A percentile compares a stretch with the other conserved stretches of the same genome.
Evolutionary conservation across 805 yeast species (phyloP).

Genomic region (Myxozyma udenii): DNA sequence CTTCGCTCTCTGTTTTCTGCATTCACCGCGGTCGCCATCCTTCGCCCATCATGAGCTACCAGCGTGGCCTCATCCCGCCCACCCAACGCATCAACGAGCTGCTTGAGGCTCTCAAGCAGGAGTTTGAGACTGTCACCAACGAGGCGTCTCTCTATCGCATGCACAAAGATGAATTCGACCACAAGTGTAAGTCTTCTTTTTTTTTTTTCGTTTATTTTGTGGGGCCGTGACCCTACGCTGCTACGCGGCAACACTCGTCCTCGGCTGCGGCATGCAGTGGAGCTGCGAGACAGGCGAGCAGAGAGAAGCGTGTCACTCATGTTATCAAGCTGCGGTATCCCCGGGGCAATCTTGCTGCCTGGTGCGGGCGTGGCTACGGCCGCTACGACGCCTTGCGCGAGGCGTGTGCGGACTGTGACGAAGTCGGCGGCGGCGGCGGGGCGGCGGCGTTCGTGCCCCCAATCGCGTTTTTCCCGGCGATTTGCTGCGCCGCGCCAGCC

Average conservation of each 20-base stretch:
- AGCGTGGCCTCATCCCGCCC: constrained; percentile 35
- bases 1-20: no score
- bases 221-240: neutral
- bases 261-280: neutral
- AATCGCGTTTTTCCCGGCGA: no score
- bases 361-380: no score
- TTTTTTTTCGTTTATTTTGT: neutral
- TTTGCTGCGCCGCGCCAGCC: neutral
- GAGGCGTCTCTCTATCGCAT: constrained; percentile 83
- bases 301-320: no score
- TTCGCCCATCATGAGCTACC: constrained; percentile 32
- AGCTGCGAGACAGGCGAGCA: no score
- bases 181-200: constrained; percentile 48
- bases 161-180: constrained; percentile 90
- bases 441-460: neutral
- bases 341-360: no score
- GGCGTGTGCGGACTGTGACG: no score
- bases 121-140: constrained; percentile 76
- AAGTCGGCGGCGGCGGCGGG: no score
- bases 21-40: neutral
- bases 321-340: neutral
- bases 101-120: constrained; percentile 87
- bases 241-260: neutral
- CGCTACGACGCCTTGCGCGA: no score
- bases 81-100: constrained; percentile 61